Conservation (phyloP, 805 yeast genomes). For the Kodamaea kaohsiungensis region DNA sequence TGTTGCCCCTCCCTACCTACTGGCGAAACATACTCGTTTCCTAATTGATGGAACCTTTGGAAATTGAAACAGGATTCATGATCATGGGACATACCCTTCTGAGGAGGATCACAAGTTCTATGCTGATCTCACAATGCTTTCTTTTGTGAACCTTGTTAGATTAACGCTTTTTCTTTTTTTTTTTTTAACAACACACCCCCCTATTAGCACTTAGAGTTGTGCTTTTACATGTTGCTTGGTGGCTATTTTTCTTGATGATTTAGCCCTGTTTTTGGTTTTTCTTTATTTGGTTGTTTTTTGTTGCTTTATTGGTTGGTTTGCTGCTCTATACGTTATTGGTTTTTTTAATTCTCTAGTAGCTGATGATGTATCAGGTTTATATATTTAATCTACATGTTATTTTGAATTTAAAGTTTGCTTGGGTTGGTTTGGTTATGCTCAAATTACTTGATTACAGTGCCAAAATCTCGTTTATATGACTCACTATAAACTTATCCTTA, state of each 20-base stretch:
- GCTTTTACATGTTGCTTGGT: not conserved
- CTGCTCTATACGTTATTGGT: not conserved
- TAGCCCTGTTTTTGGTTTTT: not conserved
- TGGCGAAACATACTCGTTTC: not conserved
- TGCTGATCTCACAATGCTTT: not conserved
- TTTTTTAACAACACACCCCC: not conserved
- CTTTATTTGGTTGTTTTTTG: not conserved
- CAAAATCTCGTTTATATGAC: not conserved
- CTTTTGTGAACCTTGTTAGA: not conserved
- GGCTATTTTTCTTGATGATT: not conserved
- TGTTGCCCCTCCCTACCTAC: not conserved
- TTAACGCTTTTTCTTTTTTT: not conserved
- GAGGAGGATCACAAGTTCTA: not conserved
- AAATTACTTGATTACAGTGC: too few relatives aligned
- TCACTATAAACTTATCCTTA: not conserved
- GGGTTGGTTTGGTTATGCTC: too few relatives aligned
- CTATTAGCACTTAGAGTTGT: not conserved
- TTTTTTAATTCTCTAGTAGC: not conserved
- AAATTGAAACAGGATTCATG: too few relatives aligned
- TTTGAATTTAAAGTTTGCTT: too few relatives aligned
- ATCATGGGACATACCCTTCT: too few relatives aligned
- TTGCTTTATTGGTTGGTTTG: not conserved
- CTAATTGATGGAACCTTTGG: too few relatives aligned
- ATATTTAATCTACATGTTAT: not conserved
- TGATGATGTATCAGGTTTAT: not conserved